Percentiles rank a stretch among this genome's conserved stretches.
phyloP scores from a whole-genome alignment of 768 basidiomycete genomes.

The Austroboletus eburneus region DNA sequence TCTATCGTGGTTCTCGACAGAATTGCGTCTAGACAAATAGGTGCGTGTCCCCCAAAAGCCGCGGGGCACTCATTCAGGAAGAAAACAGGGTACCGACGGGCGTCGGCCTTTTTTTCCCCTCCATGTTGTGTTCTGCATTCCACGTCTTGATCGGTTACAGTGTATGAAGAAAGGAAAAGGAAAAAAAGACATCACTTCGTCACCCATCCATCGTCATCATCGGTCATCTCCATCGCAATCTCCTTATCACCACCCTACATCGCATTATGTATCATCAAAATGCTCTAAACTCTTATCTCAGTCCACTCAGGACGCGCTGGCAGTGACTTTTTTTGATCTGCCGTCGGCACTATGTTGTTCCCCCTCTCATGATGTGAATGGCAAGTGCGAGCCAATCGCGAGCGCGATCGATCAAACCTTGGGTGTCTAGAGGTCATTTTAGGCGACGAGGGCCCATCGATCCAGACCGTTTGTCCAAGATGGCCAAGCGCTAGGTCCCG shows the following conservation, averaged over 20 bases:
- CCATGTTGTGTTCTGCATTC: background rate
- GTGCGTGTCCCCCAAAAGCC: slow-evolving; percentile 2
- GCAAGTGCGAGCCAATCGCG: slow-evolving; percentile 5
- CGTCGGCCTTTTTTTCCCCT: background rate
- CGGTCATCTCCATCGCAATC: background rate
- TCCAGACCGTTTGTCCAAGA: background rate
- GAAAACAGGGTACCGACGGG: background rate
- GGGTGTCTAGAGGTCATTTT: background rate
- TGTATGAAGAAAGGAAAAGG: background rate
- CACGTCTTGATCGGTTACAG: background rate
- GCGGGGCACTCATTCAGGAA: background rate
- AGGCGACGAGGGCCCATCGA: too few relatives aligned
- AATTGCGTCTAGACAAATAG: background rate
- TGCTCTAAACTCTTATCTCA: slow-evolving; percentile 11
- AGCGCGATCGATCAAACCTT: slow-evolving; percentile 19
- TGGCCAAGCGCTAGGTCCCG: background rate
- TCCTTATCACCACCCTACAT: background rate
- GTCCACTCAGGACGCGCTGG: background rate
- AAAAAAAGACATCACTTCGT: background rate
- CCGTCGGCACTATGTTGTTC: slow-evolving; percentile 7
- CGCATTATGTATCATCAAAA: slow-evolving; percentile 3
- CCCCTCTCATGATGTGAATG: background rate
- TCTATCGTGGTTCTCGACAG: too few relatives aligned
- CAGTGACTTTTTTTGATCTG: slow-evolving; percentile 4
- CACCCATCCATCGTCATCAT: background rate